Percentiles rank a stretch among this genome's conserved stretches.
Evolutionary conservation across 2,329 filamentous ascomycete genomes (phyloP).

Genomic region (Colletotrichum coccodes): DNA sequence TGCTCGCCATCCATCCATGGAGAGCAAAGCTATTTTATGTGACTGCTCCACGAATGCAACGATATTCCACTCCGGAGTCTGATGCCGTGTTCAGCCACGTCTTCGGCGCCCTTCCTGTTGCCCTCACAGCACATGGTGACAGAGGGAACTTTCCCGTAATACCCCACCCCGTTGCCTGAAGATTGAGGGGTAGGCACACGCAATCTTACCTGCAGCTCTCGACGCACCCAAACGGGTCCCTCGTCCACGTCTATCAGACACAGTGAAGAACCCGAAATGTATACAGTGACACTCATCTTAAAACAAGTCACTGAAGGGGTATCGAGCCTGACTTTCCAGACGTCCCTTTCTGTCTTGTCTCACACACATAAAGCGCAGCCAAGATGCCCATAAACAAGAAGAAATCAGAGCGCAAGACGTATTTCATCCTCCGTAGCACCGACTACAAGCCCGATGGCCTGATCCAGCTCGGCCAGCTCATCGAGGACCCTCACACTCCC

Average conservation of each 20-base stretch:
- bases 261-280: background rate
- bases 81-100: too few relatives aligned
- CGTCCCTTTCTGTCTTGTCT: background rate
- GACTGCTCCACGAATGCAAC: too few relatives aligned
- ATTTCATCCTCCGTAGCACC: slow-evolving; percentile 5
- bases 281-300: background rate
- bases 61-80: too few relatives aligned
- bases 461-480: slow-evolving; percentile 17
- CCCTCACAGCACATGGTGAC: too few relatives aligned
- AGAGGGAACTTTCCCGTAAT: too few relatives aligned
- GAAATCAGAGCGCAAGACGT: background rate
- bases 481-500: slow-evolving; percentile 1
- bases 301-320: background rate
- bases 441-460: background rate
- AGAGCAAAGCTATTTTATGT: too few relatives aligned
- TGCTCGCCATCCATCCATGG: too few relatives aligned
- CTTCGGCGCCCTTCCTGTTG: too few relatives aligned
- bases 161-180: background rate
- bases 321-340: background rate
- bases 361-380: too few relatives aligned
- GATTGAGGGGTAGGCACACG: background rate
- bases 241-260: background rate
- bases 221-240: background rate
- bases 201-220: background rate
- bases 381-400: background rate